Percentiles rank a stretch among this genome's conserved stretches.
Conservation (phyloP, 1,139 yeast species). For the Kodamaea plutei region DNA sequence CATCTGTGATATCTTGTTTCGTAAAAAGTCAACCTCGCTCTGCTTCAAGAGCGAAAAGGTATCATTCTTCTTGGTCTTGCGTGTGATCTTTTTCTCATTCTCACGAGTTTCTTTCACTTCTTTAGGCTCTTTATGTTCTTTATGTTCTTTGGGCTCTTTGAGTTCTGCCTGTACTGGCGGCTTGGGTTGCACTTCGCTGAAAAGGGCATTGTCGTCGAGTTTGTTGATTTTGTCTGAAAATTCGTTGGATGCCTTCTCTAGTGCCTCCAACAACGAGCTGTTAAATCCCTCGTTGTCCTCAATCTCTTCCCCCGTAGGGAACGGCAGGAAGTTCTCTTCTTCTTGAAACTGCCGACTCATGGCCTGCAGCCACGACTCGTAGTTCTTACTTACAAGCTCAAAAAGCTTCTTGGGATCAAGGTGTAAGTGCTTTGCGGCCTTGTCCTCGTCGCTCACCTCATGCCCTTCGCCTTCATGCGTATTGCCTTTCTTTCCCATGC, state of each 20-base stretch:
- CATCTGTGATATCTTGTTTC: conserved; percentile 26
- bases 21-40: conserved; percentile 30
- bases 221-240: conserved; percentile 14
- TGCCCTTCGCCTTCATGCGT: no score
- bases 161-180: conserved; percentile 2
- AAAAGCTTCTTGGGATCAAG: conserved; percentile 27
- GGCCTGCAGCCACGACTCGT: conserved; percentile 38
- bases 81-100: background rate
- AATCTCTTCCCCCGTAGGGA: conserved; percentile 20
- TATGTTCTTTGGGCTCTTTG: conserved; percentile 1
- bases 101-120: conserved; percentile 1
- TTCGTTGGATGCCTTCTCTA: conserved; percentile 25
- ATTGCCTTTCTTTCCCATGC: no score
- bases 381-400: conserved; percentile 35
- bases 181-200: conserved; percentile 5
- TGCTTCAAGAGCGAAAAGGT: conserved; percentile 21
- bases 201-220: conserved; percentile 10
- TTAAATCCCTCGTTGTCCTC: conserved; percentile 17
- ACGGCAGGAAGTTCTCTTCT: conserved; percentile 29
- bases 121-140: background rate
- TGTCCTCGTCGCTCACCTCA: no score
- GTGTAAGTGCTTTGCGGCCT: no score
- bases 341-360: conserved; percentile 25
- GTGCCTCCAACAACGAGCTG: conserved; percentile 29
- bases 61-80: conserved; percentile 1